phyloP scores from a whole-genome alignment of 495 filamentous ascomycete genomes.

The Platismatia glauca region DNA sequence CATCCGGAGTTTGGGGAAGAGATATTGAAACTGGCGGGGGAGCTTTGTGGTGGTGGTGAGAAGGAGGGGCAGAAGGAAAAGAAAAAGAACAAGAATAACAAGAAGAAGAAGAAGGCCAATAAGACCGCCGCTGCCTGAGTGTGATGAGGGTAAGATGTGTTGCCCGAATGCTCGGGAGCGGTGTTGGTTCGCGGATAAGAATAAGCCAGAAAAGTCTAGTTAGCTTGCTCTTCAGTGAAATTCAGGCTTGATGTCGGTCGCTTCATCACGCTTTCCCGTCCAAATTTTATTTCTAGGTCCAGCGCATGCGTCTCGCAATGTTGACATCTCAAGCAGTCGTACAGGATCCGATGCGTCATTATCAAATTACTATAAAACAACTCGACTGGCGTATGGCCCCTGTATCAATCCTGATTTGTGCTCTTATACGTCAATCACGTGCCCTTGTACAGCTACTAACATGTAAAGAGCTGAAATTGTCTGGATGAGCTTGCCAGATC shows the following conservation, averaged over 20 bases:
- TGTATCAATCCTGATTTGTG: too few species aligned
- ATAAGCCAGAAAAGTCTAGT: not conserved
- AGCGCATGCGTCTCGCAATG: too few species aligned
- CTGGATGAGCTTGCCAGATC: not conserved
- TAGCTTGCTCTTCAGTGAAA: not conserved
- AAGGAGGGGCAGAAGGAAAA: not conserved
- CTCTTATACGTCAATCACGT: not conserved
- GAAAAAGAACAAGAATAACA: not conserved
- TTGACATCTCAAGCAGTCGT: too few species aligned
- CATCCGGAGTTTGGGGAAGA: constrained; percentile 22
- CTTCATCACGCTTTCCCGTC: not conserved
- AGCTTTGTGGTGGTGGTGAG: not conserved
- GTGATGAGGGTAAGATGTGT: not conserved
- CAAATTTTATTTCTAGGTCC: too few species aligned
- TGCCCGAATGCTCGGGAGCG: not conserved
- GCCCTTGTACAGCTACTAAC: too few species aligned
- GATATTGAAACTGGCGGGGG: constrained; percentile 18
- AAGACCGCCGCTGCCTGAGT: not conserved
- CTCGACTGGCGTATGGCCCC: too few species aligned
- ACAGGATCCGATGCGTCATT: too few species aligned
- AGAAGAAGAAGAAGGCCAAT: not conserved
- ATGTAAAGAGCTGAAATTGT: not conserved
- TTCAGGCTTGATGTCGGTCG: not conserved
- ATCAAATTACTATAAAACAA: too few species aligned
- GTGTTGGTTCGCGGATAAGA: not conserved